Percentiles rank a stretch among this genome's conserved stretches.
Conservation (phyloP, 768 basidiomycete species). For the Agaricus sinodeliciosus region DNA sequence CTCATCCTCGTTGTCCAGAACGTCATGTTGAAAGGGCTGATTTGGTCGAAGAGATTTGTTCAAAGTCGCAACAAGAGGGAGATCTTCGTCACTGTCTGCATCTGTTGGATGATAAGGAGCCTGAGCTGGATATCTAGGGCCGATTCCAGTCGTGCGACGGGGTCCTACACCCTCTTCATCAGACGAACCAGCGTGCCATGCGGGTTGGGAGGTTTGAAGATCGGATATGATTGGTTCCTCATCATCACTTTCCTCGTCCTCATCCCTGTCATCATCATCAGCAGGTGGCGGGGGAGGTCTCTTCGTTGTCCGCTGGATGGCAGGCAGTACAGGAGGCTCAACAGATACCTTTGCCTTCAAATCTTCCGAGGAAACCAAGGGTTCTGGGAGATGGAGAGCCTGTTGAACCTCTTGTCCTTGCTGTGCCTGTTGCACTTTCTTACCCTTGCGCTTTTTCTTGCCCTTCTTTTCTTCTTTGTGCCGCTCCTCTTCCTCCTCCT, state of each 20-base stretch:
- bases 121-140: constrained; percentile 40
- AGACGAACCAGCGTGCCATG: constrained; percentile 52
- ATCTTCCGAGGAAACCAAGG: constrained; percentile 8
- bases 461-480: constrained; percentile 40
- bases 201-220: constrained; percentile 12
- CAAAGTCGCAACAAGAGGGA: constrained; percentile 66
- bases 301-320: constrained; percentile 31
- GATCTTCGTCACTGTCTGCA: constrained; percentile 71
- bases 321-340: constrained; percentile 39
- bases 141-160: constrained; percentile 51
- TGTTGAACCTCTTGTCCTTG: constrained; percentile 6
- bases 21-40: constrained; percentile 13
- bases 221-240: constrained; percentile 14
- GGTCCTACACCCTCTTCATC: constrained; percentile 57
- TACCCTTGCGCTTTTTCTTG: constrained; percentile 42
- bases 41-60: constrained; percentile 38
- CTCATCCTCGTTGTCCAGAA: constrained; percentile 51
- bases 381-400: not conserved
- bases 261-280: constrained; percentile 38
- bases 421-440: constrained; percentile 12
- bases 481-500: constrained; percentile 39
- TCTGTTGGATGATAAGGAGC: constrained; percentile 19
- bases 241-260: constrained; percentile 43
- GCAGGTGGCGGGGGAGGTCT: constrained; percentile 30
- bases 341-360: constrained; percentile 25